These are phyloP conservation scores for Chytriomyces confervae DNA, from an alignment of 192 early-diverging fungal genomes.

Conservation along the genomic window DNA sequence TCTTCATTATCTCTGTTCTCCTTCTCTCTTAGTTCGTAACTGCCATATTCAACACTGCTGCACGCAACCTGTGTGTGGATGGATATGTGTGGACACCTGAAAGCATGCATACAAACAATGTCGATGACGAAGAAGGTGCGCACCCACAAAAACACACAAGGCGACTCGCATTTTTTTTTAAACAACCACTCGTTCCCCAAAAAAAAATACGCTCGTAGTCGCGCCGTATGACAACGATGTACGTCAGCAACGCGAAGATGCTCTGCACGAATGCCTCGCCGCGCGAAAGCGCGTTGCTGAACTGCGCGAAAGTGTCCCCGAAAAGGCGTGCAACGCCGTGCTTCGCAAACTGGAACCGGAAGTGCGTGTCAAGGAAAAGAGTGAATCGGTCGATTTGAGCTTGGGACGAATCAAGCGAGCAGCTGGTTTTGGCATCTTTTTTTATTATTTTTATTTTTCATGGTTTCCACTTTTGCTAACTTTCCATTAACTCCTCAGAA, in stretches of 20 bases:
- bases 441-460: neutral
- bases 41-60: no score
- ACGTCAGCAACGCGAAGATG: neutral
- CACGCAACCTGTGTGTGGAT: no score
- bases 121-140: neutral
- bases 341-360: neutral
- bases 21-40: no score
- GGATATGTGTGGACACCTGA: no score
- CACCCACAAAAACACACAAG: neutral
- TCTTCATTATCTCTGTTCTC: no score
- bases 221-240: constrained; percentile 17
- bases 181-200: neutral
- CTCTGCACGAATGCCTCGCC: neutral
- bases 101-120: no score
- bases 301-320: neutral
- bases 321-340: neutral
- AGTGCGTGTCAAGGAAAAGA: neutral
- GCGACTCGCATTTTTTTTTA: neutral
- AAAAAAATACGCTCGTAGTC: neutral
- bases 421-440: neutral
- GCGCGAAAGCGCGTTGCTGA: constrained; percentile 18
- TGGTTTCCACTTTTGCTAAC: neutral
- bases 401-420: neutral
- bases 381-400: neutral
- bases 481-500: neutral